Evolutionary conservation across 257 asterid species (phyloP).

Genomic region (Nicotiana otophora): DNA sequence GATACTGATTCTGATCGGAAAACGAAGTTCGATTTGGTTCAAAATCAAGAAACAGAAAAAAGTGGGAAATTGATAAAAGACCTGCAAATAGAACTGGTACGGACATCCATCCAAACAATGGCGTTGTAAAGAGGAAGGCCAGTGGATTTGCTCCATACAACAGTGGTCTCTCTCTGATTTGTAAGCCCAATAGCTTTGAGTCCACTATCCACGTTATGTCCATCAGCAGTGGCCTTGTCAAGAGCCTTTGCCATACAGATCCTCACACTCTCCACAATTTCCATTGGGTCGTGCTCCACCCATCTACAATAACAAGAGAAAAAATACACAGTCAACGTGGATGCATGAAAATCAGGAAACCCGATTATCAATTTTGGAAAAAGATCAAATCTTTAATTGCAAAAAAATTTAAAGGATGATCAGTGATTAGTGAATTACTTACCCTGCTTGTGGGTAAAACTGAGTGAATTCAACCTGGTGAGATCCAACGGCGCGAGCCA

Average conservation of each 20-base stretch:
- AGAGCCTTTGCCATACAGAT: slow-evolving; percentile 72
- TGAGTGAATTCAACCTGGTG: slow-evolving; percentile 93
- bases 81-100: slow-evolving; percentile 93
- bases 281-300: slow-evolving; percentile 98
- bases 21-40: neutral
- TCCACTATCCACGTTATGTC: slow-evolving; percentile 67
- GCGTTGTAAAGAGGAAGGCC: slow-evolving; percentile 91
- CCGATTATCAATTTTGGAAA: neutral
- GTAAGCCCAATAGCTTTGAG: slow-evolving; percentile 91
- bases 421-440: neutral
- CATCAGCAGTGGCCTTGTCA: slow-evolving; percentile 89
- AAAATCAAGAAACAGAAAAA: neutral
- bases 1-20: neutral
- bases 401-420: neutral
- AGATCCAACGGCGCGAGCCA: slow-evolving; percentile 61
- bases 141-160: slow-evolving; percentile 93
- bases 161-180: slow-evolving; percentile 96
- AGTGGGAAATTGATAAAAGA: neutral
- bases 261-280: slow-evolving; percentile 80
- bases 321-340: neutral
- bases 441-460: slow-evolving; percentile 89
- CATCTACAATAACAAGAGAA: slow-evolving; percentile 34
- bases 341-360: neutral
- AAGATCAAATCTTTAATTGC: neutral
- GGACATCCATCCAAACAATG: slow-evolving; percentile 97